phyloP scores from a whole-genome alignment of 176 grass and related monocot genomes.

The Avena insularis region DNA sequence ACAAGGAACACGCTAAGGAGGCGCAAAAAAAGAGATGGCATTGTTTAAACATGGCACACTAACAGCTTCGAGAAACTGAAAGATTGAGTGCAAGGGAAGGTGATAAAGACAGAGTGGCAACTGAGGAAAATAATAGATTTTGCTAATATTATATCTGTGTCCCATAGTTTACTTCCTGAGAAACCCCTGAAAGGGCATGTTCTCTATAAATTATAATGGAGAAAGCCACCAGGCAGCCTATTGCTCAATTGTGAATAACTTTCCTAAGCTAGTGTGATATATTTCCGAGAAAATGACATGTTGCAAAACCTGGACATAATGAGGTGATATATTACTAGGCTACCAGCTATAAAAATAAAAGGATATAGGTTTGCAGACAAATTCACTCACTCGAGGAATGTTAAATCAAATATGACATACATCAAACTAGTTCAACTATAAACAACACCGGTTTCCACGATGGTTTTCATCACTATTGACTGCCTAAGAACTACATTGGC shows the following conservation, averaged over 20 bases:
- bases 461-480: slow-evolving; percentile 12
- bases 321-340: too few species aligned
- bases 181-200: not conserved
- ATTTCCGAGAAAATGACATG: not conserved
- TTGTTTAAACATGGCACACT: slow-evolving; percentile 18
- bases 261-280: not conserved
- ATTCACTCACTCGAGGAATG: not conserved
- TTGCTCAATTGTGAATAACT: not conserved
- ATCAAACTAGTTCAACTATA: not conserved
- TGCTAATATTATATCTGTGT: not conserved
- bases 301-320: not conserved
- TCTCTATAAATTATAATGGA: slow-evolving; percentile 10
- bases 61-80: not conserved
- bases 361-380: not conserved
- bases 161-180: slow-evolving; percentile 20
- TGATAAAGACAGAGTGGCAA: not conserved
- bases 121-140: not conserved
- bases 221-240: not conserved
- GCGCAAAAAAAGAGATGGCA: not conserved
- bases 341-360: not conserved
- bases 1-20: not conserved
- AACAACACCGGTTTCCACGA: not conserved
- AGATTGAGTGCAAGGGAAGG: not conserved
- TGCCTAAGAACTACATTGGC: not conserved
- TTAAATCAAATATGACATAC: slow-evolving; percentile 5